These are phyloP conservation scores for Mangifera indica DNA, from an alignment of 345 rosid species.

Conservation along the genomic window DNA sequence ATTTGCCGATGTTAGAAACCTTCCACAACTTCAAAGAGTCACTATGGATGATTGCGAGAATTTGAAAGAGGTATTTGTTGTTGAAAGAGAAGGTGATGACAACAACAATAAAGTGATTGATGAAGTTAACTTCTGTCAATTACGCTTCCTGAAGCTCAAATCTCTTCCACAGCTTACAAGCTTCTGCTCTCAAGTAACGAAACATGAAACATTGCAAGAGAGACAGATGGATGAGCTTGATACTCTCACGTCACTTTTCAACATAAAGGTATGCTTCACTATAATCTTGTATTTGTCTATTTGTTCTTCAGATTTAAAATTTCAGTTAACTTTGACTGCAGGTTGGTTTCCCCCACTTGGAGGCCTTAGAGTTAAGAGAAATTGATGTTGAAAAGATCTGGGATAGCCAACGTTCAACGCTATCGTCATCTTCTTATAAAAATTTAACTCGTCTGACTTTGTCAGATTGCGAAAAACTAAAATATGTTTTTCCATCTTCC, in stretches of 20 bases:
- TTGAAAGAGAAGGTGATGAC: not conserved
- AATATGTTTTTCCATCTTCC: conserved; percentile 13
- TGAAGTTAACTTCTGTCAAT: not conserved
- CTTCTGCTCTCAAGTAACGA: not conserved
- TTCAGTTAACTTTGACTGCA: not conserved
- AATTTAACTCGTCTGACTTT: conserved; percentile 2
- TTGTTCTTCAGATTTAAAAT: too few relatives aligned
- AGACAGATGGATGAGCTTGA: not conserved
- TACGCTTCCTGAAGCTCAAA: not conserved
- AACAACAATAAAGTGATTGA: not conserved
- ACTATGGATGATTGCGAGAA: not conserved
- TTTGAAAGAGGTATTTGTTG: conserved; percentile 14
- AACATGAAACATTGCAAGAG: not conserved
- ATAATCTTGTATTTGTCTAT: not conserved
- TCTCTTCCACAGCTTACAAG: conserved; percentile 8
- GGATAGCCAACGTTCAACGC: not conserved
- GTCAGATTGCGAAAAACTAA: conserved; percentile 7
- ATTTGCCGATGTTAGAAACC: not conserved
- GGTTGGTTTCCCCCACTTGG: conserved; percentile 9
- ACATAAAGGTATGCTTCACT: not conserved
- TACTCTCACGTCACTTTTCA: conserved; percentile 4
- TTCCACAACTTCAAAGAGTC: not conserved
- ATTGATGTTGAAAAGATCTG: conserved; percentile 6
- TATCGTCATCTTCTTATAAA: not conserved
- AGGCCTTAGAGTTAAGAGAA: not conserved